Conservation (phyloP, 2,329 filamentous ascomycete species). For the Boeremia exigua region DNA sequence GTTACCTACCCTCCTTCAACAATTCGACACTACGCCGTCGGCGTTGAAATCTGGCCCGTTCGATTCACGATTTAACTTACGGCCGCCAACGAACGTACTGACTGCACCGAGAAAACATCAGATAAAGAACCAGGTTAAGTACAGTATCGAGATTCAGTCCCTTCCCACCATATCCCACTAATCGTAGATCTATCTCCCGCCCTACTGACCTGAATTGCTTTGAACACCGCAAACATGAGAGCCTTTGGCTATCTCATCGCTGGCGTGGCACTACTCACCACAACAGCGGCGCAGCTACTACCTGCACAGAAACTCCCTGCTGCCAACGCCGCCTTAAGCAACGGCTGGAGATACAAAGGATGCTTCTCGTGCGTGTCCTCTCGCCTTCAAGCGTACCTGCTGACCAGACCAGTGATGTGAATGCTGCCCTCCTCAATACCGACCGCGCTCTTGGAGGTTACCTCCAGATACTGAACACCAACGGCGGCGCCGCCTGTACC, state of each 20-base stretch:
- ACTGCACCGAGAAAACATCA: too few relatives aligned
- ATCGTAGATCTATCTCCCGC: not conserved
- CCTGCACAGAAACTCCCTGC: not conserved
- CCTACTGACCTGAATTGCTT: not conserved
- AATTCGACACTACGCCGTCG: not conserved
- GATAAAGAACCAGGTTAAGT: not conserved
- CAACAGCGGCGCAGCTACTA: conserved; percentile 3
- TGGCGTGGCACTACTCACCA: conserved; percentile 18
- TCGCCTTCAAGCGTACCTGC: not conserved
- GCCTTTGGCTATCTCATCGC: conserved; percentile 26
- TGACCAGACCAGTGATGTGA: not conserved
- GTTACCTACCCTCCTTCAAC: not conserved
- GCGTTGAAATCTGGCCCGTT: not conserved
- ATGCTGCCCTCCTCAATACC: not conserved
- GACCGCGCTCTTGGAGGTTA: conserved; percentile 15
- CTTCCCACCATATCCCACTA: not conserved
- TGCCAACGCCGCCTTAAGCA: conserved; percentile 4
- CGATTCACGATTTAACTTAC: too few relatives aligned
- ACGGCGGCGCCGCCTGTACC: conserved; percentile 16
- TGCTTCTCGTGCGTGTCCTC: conserved; percentile 19
- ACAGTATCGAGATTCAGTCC: not conserved
- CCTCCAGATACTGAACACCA: not conserved
- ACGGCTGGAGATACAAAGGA: conserved; percentile 25
- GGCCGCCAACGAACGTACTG: too few relatives aligned
- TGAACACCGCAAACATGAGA: conserved; percentile 17